Percentiles rank a stretch among this genome's conserved stretches.
Evolutionary conservation across 352 stramenopile species (phyloP).

Genomic region (Nothophytophthora sp.): DNA sequence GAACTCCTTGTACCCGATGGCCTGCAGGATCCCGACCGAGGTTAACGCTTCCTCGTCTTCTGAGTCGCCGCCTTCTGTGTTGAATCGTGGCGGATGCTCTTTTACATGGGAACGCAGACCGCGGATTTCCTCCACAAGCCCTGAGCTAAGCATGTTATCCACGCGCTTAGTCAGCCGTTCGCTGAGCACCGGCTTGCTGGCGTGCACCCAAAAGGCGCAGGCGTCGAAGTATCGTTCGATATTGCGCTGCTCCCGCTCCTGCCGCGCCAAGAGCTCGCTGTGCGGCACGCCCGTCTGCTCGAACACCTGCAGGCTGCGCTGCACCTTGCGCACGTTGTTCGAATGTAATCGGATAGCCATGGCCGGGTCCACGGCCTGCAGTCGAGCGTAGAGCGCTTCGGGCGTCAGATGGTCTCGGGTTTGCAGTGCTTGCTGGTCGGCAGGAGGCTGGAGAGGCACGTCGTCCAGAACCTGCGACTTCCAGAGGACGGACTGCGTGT

Average conservation of each 20-base stretch:
- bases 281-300: constrained; percentile 77
- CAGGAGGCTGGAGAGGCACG: constrained; percentile 28
- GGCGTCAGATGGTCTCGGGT: constrained; percentile 38
- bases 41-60: constrained; percentile 39
- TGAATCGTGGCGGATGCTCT: constrained; percentile 42
- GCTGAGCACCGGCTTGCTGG: constrained; percentile 60
- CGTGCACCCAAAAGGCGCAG: constrained; percentile 86
- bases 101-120: constrained; percentile 47
- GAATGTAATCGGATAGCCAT: constrained; percentile 84
- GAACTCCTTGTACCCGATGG: constrained; percentile 93
- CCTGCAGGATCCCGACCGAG: constrained; percentile 80
- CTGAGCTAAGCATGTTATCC: constrained; percentile 76
- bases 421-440: constrained; percentile 1
- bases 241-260: constrained; percentile 46
- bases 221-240: constrained; percentile 76
- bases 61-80: constrained; percentile 3
- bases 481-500: constrained; percentile 91
- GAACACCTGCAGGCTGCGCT: constrained; percentile 85
- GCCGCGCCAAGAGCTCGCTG: constrained; percentile 64
- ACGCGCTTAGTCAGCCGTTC: constrained; percentile 72
- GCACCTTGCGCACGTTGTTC: constrained; percentile 87
- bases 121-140: constrained; percentile 82
- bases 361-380: constrained; percentile 78
- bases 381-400: constrained; percentile 58
- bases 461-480: constrained; percentile 86